A percentile compares a stretch with the other conserved stretches of the same genome.
phyloP scores from a whole-genome alignment of 441 rosid species.

The Erodium trifolium region DNA sequence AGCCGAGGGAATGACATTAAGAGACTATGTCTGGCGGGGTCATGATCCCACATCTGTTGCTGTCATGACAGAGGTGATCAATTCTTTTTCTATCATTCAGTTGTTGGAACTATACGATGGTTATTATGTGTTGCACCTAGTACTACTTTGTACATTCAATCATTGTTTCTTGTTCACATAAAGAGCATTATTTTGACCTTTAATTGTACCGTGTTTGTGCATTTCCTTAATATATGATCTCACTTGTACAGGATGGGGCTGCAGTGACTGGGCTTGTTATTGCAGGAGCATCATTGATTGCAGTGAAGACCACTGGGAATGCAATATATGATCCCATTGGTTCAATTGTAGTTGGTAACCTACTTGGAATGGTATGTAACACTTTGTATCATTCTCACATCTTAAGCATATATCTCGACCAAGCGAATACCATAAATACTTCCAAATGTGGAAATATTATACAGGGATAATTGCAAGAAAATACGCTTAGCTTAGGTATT shows the following conservation, averaged over 20 bases:
- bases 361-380: constrained; percentile 82
- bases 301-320: constrained; percentile 84
- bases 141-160: not conserved
- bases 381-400: constrained; percentile 5
- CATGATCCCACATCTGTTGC: constrained; percentile 99
- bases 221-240: constrained; percentile 12
- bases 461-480: no score
- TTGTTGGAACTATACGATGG: not conserved
- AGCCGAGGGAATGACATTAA: constrained; percentile 87
- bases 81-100: not conserved
- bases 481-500: no score
- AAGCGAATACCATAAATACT: not conserved
- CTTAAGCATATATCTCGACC: not conserved
- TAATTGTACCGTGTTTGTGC: not conserved
- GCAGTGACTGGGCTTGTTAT: constrained; percentile 91
- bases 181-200: not conserved
- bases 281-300: constrained; percentile 87
- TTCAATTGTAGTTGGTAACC: constrained; percentile 83
- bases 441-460: not conserved
- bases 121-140: not conserved
- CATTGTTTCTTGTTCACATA: not conserved
- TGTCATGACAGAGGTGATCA: constrained; percentile 92
- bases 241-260: constrained; percentile 77
- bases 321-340: constrained; percentile 93
- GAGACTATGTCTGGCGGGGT: constrained; percentile 97